Percentiles rank a stretch among this genome's conserved stretches.
Conservation (phyloP, 306 rosid genomes). For the Boehmeria nivea region DNA sequence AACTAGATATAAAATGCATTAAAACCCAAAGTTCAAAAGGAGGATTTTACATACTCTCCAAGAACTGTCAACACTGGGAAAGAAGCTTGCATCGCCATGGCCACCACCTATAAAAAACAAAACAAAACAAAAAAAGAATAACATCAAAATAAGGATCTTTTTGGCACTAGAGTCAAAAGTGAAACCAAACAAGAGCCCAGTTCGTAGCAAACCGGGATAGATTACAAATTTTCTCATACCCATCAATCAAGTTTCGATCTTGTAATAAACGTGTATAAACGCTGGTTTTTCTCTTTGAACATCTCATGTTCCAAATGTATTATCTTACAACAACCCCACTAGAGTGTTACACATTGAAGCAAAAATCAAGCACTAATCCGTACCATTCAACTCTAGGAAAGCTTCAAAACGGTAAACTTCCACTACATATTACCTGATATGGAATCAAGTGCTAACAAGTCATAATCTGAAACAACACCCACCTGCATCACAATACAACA, state of each 20-base stretch:
- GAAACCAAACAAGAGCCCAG: too few species aligned
- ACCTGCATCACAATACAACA: slow-evolving; percentile 55
- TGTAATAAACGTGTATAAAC: too few species aligned
- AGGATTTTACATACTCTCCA: slow-evolving; percentile 65
- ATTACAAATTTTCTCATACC: too few species aligned
- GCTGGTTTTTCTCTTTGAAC: too few species aligned
- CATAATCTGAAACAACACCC: slow-evolving; percentile 96
- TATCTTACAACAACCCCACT: too few species aligned
- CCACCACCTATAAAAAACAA: slow-evolving; percentile 58
- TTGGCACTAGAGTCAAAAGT: too few species aligned
- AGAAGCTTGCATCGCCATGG: slow-evolving; percentile 57
- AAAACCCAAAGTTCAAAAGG: slow-evolving; percentile 5
- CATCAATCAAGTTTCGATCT: too few species aligned
- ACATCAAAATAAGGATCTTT: background rate
- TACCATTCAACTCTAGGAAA: background rate
- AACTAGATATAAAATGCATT: too few species aligned
- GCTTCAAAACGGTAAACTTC: background rate
- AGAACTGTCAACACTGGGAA: slow-evolving; percentile 78
- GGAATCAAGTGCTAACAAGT: slow-evolving; percentile 85
- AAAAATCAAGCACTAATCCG: too few species aligned
- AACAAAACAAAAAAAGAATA: slow-evolving; percentile 12
- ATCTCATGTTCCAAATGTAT: too few species aligned
- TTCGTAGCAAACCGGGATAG: too few species aligned
- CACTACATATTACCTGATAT: slow-evolving; percentile 62
- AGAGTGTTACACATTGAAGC: too few species aligned